phyloP scores from a whole-genome alignment of 2,329 filamentous ascomycete species.

The Penicillium sp. region DNA sequence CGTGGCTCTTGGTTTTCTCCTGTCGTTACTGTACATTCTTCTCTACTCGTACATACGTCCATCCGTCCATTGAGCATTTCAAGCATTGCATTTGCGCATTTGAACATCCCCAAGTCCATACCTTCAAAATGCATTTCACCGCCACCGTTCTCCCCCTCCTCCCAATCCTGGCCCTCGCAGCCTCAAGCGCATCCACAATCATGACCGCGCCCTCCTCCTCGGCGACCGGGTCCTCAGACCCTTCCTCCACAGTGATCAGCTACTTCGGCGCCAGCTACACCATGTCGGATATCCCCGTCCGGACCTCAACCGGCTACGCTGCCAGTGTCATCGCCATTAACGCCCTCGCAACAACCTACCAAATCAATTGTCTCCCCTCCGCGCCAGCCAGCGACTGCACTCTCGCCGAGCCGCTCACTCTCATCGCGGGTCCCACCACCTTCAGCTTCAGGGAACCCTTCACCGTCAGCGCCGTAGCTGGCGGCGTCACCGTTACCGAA shows the following conservation, averaged over 20 bases:
- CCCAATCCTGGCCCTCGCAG: background rate
- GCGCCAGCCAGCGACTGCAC: background rate
- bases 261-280: slow-evolving; percentile 1
- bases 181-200: background rate
- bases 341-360: background rate
- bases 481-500: background rate
- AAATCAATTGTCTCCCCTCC: slow-evolving; percentile 1
- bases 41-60: too few species aligned
- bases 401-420: background rate
- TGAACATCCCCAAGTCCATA: background rate
- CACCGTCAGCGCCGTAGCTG: background rate
- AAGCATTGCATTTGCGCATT: background rate
- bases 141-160: background rate
- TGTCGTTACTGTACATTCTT: background rate
- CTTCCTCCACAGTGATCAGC: background rate
- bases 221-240: background rate
- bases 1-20: background rate
- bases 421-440: background rate
- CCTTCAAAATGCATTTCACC: background rate
- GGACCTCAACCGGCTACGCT: slow-evolving; percentile 1
- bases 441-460: background rate
- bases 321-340: background rate
- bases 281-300: background rate
- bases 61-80: background rate
- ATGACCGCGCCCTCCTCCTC: background rate